phyloP scores from a whole-genome alignment of 116 monocot species.

The Papilionanthe hybrid region DNA sequence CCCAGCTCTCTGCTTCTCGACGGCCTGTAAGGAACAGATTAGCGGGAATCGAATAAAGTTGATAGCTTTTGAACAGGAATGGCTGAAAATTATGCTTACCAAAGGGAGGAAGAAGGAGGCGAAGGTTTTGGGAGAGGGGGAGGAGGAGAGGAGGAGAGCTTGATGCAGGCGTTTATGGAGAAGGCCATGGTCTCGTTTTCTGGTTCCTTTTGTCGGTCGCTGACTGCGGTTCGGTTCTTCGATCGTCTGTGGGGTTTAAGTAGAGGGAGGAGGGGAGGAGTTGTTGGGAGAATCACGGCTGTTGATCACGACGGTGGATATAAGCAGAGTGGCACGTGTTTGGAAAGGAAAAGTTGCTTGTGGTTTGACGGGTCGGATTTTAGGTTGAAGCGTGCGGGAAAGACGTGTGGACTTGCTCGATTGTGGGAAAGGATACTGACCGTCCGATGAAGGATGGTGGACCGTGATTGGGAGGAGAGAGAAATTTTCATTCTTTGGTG shows the following conservation, averaged over 20 bases:
- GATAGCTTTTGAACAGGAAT: background rate
- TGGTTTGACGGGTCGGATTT: background rate
- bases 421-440: too few relatives aligned
- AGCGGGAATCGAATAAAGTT: background rate
- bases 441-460: too few relatives aligned
- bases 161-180: slow-evolving; percentile 13
- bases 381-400: background rate
- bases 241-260: background rate
- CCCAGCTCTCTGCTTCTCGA: too few relatives aligned
- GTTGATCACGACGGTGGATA: slow-evolving; percentile 6
- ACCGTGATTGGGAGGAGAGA: too few relatives aligned
- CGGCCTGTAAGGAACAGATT: too few relatives aligned
- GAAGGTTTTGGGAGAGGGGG: background rate
- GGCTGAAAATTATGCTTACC: background rate
- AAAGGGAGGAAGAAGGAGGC: background rate
- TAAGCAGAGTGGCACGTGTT: background rate
- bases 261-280: background rate
- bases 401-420: background rate
- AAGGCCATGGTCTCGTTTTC: slow-evolving; percentile 6
- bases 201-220: background rate
- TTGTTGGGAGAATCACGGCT: background rate
- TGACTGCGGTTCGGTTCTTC: background rate
- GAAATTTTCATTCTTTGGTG: too few relatives aligned
- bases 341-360: background rate
- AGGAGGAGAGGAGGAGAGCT: background rate